phyloP scores from a whole-genome alignment of 2,329 filamentous ascomycete species.

The Zymoseptoria crescenta region DNA sequence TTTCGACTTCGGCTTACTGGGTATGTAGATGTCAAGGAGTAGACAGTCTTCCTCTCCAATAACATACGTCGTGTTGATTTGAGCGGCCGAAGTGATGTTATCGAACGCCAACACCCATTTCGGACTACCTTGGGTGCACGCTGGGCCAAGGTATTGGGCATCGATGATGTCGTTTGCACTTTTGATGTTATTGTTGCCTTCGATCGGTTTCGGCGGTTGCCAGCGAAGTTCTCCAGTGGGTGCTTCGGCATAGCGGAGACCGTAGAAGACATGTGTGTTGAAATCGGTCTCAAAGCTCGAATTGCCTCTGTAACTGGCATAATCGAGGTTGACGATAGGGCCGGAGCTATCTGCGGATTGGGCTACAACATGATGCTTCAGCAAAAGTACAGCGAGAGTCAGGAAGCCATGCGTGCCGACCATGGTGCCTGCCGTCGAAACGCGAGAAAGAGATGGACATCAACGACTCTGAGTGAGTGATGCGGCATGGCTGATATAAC shows the following conservation, averaged over 20 bases:
- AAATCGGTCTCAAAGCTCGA: slow-evolving; percentile 13
- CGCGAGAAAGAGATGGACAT: not conserved
- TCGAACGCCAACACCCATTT: slow-evolving; percentile 1
- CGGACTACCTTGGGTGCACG: slow-evolving; percentile 24
- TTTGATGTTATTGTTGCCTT: slow-evolving; percentile 15
- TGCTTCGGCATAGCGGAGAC: slow-evolving; percentile 23
- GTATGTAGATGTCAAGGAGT: slow-evolving; percentile 35
- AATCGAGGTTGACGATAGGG: slow-evolving; percentile 16
- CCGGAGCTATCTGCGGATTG: not conserved
- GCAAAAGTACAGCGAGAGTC: not conserved
- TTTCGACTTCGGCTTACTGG: slow-evolving; percentile 24
- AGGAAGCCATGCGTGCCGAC: not conserved
- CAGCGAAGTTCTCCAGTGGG: slow-evolving; percentile 27
- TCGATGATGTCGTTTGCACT: slow-evolving; percentile 16
- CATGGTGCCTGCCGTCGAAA: not conserved
- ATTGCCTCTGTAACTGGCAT: slow-evolving; percentile 15
- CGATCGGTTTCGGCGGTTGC: slow-evolving; percentile 26
- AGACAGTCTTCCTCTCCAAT: slow-evolving; percentile 32
- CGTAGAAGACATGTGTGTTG: slow-evolving; percentile 10
- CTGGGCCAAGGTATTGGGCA: slow-evolving; percentile 20
- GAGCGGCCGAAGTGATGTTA: not conserved
- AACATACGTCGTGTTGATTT: slow-evolving; percentile 1
- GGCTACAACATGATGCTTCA: not conserved
- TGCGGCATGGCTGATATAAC: not conserved
- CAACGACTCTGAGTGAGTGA: no score